A percentile compares a stretch with the other conserved stretches of the same genome.
phyloP scores from a whole-genome alignment of 2,329 filamentous ascomycete genomes.

The Fonsecaea monophora region DNA sequence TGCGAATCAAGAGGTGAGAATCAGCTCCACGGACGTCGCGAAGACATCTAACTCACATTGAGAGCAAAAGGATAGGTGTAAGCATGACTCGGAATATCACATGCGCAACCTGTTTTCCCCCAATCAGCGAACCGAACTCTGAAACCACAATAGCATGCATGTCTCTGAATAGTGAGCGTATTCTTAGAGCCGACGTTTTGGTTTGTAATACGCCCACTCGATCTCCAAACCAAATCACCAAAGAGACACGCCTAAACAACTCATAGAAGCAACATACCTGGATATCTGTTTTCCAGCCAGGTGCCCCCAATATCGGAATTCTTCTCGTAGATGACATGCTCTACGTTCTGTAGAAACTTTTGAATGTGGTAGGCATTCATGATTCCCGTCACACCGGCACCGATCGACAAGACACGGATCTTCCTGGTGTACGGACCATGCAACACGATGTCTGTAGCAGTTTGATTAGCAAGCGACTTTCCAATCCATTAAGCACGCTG shows the following conservation, averaged over 20 bases:
- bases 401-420: conserved; percentile 57
- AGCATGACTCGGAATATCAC: conserved; percentile 55
- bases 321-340: conserved; percentile 43
- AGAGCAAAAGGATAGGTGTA: conserved; percentile 55
- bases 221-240: neutral
- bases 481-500: neutral
- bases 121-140: conserved; percentile 35
- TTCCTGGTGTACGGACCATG: conserved; percentile 45
- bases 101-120: conserved; percentile 51
- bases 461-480: conserved; percentile 6
- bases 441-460: conserved; percentile 37
- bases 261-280: conserved; percentile 49
- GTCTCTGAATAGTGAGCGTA: neutral
- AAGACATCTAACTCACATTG: conserved; percentile 40
- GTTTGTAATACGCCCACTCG: neutral
- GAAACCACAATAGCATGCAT: neutral
- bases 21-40: conserved; percentile 38
- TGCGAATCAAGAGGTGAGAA: conserved; percentile 50
- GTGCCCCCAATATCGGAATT: conserved; percentile 46
- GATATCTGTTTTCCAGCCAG: conserved; percentile 47
- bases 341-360: conserved; percentile 38
- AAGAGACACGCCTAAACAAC: neutral
- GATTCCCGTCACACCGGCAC: conserved; percentile 59
- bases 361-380: conserved; percentile 67
- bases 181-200: neutral